Conservation (phyloP, 2,329 filamentous ascomycete genomes). For the Aspergillus hiratsukae region DNA sequence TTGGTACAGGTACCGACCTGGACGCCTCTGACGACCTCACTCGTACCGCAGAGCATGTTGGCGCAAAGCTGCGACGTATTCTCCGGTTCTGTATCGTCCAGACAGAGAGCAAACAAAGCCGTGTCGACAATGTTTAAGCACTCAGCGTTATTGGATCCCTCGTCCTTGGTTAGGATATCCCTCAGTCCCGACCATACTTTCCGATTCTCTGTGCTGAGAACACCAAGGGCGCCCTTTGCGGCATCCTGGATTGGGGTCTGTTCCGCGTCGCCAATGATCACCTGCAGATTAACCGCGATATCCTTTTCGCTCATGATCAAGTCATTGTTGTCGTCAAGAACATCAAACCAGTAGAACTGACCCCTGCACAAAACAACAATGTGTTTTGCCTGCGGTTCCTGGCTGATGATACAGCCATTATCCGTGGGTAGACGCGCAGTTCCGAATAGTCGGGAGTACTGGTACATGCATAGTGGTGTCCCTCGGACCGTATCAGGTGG, state of each 20-base stretch:
- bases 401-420: conserved; percentile 90
- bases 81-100: conserved; percentile 85
- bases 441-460: conserved; percentile 91
- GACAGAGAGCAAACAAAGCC: conserved; percentile 83
- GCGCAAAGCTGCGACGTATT: conserved; percentile 83
- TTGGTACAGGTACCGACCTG: conserved; percentile 98
- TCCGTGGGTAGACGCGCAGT: conserved; percentile 92
- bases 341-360: conserved; percentile 99
- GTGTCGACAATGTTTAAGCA: conserved; percentile 94
- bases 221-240: conserved; percentile 89
- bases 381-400: conserved; percentile 90
- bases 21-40: conserved; percentile 83
- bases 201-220: conserved; percentile 91
- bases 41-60: conserved; percentile 97
- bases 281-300: conserved; percentile 82
- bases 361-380: conserved; percentile 89
- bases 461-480: conserved; percentile 92
- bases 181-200: conserved; percentile 92
- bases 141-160: conserved; percentile 90
- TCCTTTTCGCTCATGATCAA: conserved; percentile 97
- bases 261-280: conserved; percentile 84
- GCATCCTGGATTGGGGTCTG: conserved; percentile 89
- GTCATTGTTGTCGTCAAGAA: conserved; percentile 89
- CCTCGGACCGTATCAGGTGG: conserved; percentile 82
- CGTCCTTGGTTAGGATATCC: conserved; percentile 79